Evolutionary conservation across 768 basidiomycete species (phyloP), one percentile per base, ranked within the genome.

Genomic region (Suillus ampliporus): DNA sequence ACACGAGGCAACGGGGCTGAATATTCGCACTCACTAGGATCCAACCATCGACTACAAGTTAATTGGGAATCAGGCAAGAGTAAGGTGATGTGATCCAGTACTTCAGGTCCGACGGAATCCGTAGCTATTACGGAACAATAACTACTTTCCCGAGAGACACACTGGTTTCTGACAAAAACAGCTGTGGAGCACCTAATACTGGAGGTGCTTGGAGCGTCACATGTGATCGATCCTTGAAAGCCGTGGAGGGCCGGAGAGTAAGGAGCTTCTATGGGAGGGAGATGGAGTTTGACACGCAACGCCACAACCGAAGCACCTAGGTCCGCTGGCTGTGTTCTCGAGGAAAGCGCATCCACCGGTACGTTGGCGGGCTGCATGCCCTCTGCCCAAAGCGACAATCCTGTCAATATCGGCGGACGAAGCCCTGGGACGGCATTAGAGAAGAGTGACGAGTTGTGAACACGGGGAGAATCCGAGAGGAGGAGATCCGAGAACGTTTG

Each of bases 41-140:
- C 87, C 65, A 89, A 79, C 90, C 89, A 90, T 62, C 88, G 83
- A 74, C 90, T 90, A 62, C 85, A 80, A 69, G 73, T 85, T 54
- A 93, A 77, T 17, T 80, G 74, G 23, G 90, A 90, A 63, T 91
- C 89, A 47, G 91, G 90, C 53, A 92, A 78, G 61, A 82, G 74
- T 57, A 85, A 83, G 65, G 84, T 82, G 2, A 84, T 80, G 47
- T 78, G 81, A 58, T 85, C 82, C 64, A 83, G 72, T 17, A 70
- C 63, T 57, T 83, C 80, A 64, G 80, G 80, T 61, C 77, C 77
- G 65, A 81, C 76, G 35, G 84, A 73, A 31, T 85, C 82, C 59
- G 90, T 79, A 34, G 77, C 57, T 57, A 74, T 67, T 26, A 73
- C 57, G 51, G 74, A 65, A 50, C 74, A 75, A n/a, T 68, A 69